A percentile compares a stretch with the other conserved stretches of the same genome.
Conservation (phyloP, 1,284 basidiomycete genomes). For the Boletus calvinii region DNA sequence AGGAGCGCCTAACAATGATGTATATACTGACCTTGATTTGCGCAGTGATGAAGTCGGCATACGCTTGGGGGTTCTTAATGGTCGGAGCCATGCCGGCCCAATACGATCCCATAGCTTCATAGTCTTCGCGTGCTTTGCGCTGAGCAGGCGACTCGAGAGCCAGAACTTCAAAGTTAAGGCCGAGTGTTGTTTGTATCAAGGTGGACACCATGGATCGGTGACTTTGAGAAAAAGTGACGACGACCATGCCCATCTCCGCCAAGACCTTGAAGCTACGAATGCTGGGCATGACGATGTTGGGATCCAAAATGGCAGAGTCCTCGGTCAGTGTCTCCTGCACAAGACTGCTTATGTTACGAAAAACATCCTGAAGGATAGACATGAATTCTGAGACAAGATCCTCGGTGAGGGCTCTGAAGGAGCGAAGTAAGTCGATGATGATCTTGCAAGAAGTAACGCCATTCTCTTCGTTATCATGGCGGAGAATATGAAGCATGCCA, state of each 20-base stretch:
- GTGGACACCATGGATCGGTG: slow-evolving; percentile 68
- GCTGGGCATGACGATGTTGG: slow-evolving; percentile 61
- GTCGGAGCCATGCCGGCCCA: slow-evolving; percentile 86
- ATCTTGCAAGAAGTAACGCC: slow-evolving; percentile 91
- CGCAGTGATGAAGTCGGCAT: slow-evolving; percentile 87
- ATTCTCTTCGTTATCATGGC: slow-evolving; percentile 96
- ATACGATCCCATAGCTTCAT: slow-evolving; percentile 68
- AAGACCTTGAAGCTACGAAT: slow-evolving; percentile 93
- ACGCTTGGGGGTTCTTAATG: slow-evolving; percentile 77
- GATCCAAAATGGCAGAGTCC: slow-evolving; percentile 53
- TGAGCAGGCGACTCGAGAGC: slow-evolving; percentile 88
- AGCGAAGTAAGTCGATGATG: slow-evolving; percentile 79
- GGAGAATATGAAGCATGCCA: slow-evolving; percentile 79
- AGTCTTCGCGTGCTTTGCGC: slow-evolving; percentile 77
- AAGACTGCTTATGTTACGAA: slow-evolving; percentile 74
- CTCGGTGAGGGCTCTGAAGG: slow-evolving; percentile 72
- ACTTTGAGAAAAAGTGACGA: slow-evolving; percentile 89
- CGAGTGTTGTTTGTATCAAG: slow-evolving; percentile 73
- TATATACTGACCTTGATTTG: slow-evolving; percentile 78
- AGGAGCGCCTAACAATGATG: background rate
- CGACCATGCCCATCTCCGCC: slow-evolving; percentile 91
- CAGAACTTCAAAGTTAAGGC: slow-evolving; percentile 73
- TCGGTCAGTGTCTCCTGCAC: slow-evolving; percentile 78
- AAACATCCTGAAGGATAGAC: slow-evolving; percentile 72
- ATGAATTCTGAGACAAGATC: slow-evolving; percentile 82